Base-by-base conservation (phyloP, 139 green algal species). In the Ettlia oleoabundans region DNA sequence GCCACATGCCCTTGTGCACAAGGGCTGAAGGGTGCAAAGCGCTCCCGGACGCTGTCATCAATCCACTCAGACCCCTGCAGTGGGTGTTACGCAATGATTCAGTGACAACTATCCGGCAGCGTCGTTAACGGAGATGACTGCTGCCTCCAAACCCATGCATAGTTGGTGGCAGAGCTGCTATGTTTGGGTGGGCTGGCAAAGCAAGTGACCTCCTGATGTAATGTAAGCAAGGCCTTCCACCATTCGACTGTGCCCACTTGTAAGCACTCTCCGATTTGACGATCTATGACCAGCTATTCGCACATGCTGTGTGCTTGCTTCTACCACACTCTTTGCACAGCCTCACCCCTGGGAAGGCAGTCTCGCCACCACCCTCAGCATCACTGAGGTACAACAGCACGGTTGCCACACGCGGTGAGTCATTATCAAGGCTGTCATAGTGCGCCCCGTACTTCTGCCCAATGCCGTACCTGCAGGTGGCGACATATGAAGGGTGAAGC, bases 381-480 rank as follows among this genome's bases (percentile, higher is more conserved):
- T 90, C 84, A 32, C 30, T 62, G 3, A 92, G 47, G 84, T 96
- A 98, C 41, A 98, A 64, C 69, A 98, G 89, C 33, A 97, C 88
- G 1, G 94, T 98, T 33, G 87, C 89, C 10, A 91, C 42, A 37
- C 69, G 80, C 5, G 87, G 90, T 24, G 40, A 80, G 74, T 93
- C 83, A 47, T 96, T 82, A 35, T 87, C 78, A 69, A 96, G 82
- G 0, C 81, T 86, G 83, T 98, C 95, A 33, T 93, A 92, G 1
- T 91, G 95, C 0, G 90, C 76, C 0, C 91, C 92, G 83, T 98
- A 98, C 87, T 96, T 94, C 85, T 98, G 94, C 13, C 93, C 92
- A 8, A 86, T 47, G 24, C 81, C 89, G 78, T 98, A 98, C 40
- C 93, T 65, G 62, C n/a, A n/a, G n/a, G n/a, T n/a, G n/a, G n/a